A percentile compares a stretch with the other conserved stretches of the same genome.
These are phyloP conservation scores for Claviceps maximensis DNA, from an alignment of 2,329 filamentous ascomycete species.

Conservation along the genomic window DNA sequence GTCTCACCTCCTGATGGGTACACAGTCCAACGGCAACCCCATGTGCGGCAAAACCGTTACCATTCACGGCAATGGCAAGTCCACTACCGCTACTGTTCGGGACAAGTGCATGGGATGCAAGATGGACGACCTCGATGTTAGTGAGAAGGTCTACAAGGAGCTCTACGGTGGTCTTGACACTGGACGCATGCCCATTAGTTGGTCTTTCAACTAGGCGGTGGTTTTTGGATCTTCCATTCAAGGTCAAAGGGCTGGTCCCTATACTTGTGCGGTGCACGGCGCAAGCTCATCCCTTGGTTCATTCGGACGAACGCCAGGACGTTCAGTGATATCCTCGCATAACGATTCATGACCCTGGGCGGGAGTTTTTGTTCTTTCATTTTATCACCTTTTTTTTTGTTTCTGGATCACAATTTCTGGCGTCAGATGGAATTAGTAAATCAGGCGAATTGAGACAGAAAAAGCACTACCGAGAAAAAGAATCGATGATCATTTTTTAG, in stretches of 20 bases:
- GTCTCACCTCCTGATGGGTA: slow-evolving; percentile 49
- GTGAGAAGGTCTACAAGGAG: slow-evolving; percentile 39
- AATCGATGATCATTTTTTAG: not conserved
- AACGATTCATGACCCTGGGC: slow-evolving; percentile 3
- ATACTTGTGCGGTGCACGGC: slow-evolving; percentile 7
- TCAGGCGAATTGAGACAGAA: not conserved
- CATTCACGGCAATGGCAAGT: slow-evolving; percentile 47
- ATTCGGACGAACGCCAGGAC: not conserved
- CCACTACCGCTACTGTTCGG: slow-evolving; percentile 43
- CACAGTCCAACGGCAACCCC: slow-evolving; percentile 50
- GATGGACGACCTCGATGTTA: slow-evolving; percentile 44
- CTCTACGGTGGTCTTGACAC: slow-evolving; percentile 33
- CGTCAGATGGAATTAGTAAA: not conserved
- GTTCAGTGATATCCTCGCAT: not conserved
- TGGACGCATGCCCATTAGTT: slow-evolving; percentile 29
- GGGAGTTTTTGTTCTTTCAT: not conserved
- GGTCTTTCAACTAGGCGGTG: slow-evolving; percentile 30
- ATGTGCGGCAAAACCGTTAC: slow-evolving; percentile 58
- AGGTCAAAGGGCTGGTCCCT: not conserved
- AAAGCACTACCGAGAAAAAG: not conserved
- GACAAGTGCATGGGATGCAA: slow-evolving; percentile 68
- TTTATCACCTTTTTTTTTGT: not conserved
- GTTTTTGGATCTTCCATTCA: not conserved
- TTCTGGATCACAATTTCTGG: not conserved
- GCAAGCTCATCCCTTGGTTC: not conserved